These are phyloP conservation scores for Moelleriella libera DNA, from an alignment of 2,329 filamentous ascomycete species.

Conservation along the genomic window DNA sequence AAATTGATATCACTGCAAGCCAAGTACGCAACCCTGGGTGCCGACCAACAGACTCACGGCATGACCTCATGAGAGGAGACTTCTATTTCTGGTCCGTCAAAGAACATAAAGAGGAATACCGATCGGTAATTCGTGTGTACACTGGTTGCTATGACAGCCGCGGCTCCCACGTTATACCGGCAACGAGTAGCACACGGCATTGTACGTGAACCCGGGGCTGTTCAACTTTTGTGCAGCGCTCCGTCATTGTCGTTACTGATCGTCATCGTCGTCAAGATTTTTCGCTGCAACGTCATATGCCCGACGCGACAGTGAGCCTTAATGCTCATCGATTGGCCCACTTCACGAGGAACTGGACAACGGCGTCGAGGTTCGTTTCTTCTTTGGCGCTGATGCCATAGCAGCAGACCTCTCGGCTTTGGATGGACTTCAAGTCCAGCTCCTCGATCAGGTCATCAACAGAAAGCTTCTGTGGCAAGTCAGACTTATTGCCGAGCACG, in stretches of 20 bases:
- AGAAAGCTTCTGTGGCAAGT: slow-evolving; percentile 76
- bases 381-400: slow-evolving; percentile 98
- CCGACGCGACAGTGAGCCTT: neutral
- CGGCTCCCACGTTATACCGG: neutral
- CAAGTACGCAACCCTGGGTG: too few relatives aligned
- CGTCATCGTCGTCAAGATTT: slow-evolving; percentile 3
- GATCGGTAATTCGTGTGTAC: neutral
- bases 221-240: neutral
- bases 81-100: slow-evolving; percentile 14
- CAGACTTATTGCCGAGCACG: slow-evolving; percentile 94
- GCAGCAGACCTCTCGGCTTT: slow-evolving; percentile 88
- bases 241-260: slow-evolving; percentile 3
- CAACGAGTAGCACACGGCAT: neutral
- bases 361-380: slow-evolving; percentile 95
- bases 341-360: slow-evolving; percentile 91
- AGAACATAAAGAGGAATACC: neutral
- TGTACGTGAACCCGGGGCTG: neutral
- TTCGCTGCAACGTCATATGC: slow-evolving; percentile 1
- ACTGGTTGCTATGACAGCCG: neutral
- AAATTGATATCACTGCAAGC: too few relatives aligned
- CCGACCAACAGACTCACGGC: neutral
- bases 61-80: slow-evolving; percentile 18
- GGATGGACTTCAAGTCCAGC: slow-evolving; percentile 78
- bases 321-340: slow-evolving; percentile 55
- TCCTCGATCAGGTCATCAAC: slow-evolving; percentile 94